Evolutionary conservation across 2,329 filamentous ascomycete genomes (phyloP).

Genomic region (Fusarium begoniae): DNA sequence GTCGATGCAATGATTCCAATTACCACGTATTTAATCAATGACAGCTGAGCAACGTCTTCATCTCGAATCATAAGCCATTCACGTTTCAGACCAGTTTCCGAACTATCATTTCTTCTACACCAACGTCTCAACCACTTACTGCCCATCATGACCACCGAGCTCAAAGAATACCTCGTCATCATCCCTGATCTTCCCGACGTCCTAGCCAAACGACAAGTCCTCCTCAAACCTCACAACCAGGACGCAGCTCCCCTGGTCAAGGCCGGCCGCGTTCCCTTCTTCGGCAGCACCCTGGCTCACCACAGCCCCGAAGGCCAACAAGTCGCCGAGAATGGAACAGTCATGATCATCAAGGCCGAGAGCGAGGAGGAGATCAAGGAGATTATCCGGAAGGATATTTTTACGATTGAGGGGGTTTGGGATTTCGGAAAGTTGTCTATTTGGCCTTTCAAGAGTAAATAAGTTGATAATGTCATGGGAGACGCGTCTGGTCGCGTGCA

Average conservation of each 20-base stretch:
- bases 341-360: background rate
- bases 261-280: background rate
- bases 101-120: background rate
- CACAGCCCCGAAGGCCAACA: background rate
- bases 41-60: too few species aligned
- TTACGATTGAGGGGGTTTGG: background rate
- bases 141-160: background rate
- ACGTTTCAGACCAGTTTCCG: background rate
- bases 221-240: background rate
- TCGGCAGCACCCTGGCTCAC: background rate
- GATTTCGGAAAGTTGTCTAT: background rate
- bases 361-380: background rate
- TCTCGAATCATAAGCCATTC: background rate
- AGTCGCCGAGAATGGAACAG: background rate
- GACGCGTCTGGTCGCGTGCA: background rate
- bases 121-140: too few species aligned
- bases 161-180: background rate
- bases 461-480: background rate
- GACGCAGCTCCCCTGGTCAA: background rate
- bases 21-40: background rate
- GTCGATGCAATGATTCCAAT: background rate
- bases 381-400: background rate
- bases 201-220: background rate
- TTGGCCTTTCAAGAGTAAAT: background rate
- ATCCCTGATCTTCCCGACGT: background rate